Evolutionary conservation across 768 basidiomycete species (phyloP), one percentile per base, ranked within the genome.

Genomic region (Pisolithus orientalis): DNA sequence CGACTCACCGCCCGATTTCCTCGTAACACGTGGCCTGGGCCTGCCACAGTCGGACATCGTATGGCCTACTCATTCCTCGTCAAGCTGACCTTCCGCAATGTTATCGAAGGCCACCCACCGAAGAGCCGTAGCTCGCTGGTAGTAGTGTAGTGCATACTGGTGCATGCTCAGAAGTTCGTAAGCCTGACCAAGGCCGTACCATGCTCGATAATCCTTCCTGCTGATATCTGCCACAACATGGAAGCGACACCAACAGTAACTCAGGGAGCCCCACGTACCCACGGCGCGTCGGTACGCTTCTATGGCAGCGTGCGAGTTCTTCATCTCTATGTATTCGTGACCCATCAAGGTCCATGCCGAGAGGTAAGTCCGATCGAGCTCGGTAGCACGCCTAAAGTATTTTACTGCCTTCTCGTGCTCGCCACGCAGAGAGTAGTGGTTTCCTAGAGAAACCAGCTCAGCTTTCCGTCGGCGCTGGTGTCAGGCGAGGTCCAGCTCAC

Each of bases 301-400:
- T 51, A 98, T 96, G 14, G 96, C 95, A 2, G 96, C 96, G 75
- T 98, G 94, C 5, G 93, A 93, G 68, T 99, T 98, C 72, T 98
- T 98, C 85, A 96, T 85, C 71, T 99, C 96, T 42, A 99, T 89
- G 61, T 90, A 97, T 70, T 98, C 96, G 63, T 99, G 96, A 1
- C 96, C 96, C 92, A 99, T 94, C 57, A 99, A 72, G 4, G 95
- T 98, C 96, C 96, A 99, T 5, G 96, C 96, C 6, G 94, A 90
- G 43, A 98, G 77, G 70, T 94, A 98, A 2, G 89, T 94, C 51
- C 90, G 81, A 67, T 99, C 94, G 44, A 99, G 80, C 62, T 94
- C 87, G n/a, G 94, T 89, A 7, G 95, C 93, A 53, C 94, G 80
- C 57, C 87, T 80, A 71, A 98, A 98, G 69, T 97, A 97, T 61